Evolutionary conservation across 2,329 filamentous ascomycete genomes (phyloP), one percentile per base, ranked within the genome.

Genomic region (Fusarium subglutinans): DNA sequence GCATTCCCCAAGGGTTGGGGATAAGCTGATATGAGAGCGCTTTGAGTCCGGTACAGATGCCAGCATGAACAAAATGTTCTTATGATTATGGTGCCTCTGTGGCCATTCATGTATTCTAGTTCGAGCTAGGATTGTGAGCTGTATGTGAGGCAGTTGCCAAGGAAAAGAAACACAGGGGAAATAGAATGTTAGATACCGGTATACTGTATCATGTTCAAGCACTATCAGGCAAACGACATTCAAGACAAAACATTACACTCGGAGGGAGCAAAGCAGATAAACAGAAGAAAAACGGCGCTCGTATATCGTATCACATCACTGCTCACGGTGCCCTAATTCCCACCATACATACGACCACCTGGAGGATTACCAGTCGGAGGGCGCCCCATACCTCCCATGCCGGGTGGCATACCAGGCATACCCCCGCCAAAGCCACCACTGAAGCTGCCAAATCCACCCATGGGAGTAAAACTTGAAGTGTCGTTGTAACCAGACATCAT

Each of bases 401-500:
- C 73, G 26, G 66, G 55, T 37, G 41, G 55, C 43, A 74, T 78
- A 41, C 75, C 75, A 18, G 73, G 70, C 56, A 76, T 74, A 15
- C 77, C 71, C 24, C 78, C 77, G 15, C 77, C 77, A 20, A 76
- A 65, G 5, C 77, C 71, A 22, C 77, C 69, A 17, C 73, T 74
- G 57, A 82, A 80, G 30, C 69, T 70, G 22, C 76, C 78, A 37
- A 81, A 81, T 6, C 77, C 79, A 14, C 77, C 77, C 69, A 78
- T 74, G 1, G 76, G 75, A 11, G 79, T 76, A 33, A 80, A 83
- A 4, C 76, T 78, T 20, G 73, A 74, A 30, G 79, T 72, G 33
- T 83, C 81, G n/a, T 79, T 79, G 63, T 85, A 85, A 28, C 81
- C 80, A 43, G 86, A 83, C 76, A 87, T 81, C 57, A 87, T 79